A percentile compares a stretch with the other conserved stretches of the same genome.
Conservation (phyloP, 306 rosid species). For the Cicer arietinum region DNA sequence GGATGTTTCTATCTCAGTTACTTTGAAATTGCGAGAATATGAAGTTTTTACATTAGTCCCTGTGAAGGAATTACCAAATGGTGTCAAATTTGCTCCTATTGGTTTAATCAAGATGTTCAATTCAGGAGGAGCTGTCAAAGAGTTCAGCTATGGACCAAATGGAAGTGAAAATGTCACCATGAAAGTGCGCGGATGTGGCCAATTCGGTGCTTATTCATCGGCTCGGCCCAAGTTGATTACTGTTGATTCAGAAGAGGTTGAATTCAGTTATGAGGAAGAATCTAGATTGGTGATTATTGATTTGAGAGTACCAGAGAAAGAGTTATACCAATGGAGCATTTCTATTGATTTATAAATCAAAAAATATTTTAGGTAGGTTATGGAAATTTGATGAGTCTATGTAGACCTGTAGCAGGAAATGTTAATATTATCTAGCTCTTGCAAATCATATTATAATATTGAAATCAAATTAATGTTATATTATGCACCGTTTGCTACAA, state of each 20-base stretch:
- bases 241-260: constrained; percentile 61
- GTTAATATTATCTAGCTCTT: constrained; percentile 3
- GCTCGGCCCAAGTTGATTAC: constrained; percentile 55
- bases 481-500: too few relatives aligned
- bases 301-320: constrained; percentile 62
- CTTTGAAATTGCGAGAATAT: constrained; percentile 63
- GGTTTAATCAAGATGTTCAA: constrained; percentile 87
- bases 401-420: neutral
- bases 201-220: constrained; percentile 77
- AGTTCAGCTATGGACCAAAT: constrained; percentile 45
- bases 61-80: constrained; percentile 49
- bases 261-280: constrained; percentile 61
- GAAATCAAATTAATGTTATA: too few relatives aligned
- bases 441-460: too few relatives aligned
- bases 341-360: constrained; percentile 44
- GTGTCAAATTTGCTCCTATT: constrained; percentile 69
- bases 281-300: constrained; percentile 63
- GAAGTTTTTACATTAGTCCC: constrained; percentile 84
- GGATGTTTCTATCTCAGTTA: constrained; percentile 68
- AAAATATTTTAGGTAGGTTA: neutral
- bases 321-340: constrained; percentile 72
- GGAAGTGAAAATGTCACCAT: constrained; percentile 45
- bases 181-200: constrained; percentile 70
- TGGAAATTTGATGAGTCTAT: neutral
- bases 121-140: constrained; percentile 89